Evolutionary conservation across 441 rosid species (phyloP).

Genomic region (Francoa sonchifolia): DNA sequence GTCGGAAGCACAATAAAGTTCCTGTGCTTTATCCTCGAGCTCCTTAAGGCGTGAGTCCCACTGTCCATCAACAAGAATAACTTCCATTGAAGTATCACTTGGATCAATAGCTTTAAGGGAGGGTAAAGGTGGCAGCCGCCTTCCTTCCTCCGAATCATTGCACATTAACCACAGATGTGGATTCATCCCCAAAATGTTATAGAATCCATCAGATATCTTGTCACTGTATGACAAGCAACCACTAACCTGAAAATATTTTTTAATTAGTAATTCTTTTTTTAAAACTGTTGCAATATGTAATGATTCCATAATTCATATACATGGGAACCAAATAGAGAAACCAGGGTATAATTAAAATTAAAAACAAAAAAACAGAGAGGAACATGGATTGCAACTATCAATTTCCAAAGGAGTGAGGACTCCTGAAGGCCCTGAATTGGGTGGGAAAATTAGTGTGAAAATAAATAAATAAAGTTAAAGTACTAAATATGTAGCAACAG

Average conservation of each 20-base stretch:
- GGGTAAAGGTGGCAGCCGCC: constrained; percentile 24
- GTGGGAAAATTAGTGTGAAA: too few relatives aligned
- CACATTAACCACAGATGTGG: constrained; percentile 29
- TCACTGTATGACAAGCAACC: constrained; percentile 33
- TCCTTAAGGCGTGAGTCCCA: constrained; percentile 24
- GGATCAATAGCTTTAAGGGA: constrained; percentile 26
- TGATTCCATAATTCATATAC: constrained; percentile 3
- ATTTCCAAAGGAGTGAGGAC: too few relatives aligned
- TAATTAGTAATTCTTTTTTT: too few relatives aligned
- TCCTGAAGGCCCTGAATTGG: too few relatives aligned
- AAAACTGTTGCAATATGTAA: too few relatives aligned
- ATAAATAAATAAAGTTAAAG: too few relatives aligned
- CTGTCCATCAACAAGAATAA: constrained; percentile 21
- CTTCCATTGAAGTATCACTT: constrained; percentile 18
- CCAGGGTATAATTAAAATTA: too few relatives aligned
- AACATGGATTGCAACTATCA: too few relatives aligned
- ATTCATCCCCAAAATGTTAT: constrained; percentile 28
- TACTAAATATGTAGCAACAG: too few relatives aligned
- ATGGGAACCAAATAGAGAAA: background rate
- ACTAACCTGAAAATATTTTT: constrained; percentile 32
- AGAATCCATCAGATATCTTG: constrained; percentile 32
- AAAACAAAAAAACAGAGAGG: too few relatives aligned
- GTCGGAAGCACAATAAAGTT: constrained; percentile 13
- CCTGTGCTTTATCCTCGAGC: constrained; percentile 18
- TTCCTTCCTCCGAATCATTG: constrained; percentile 20